Evolutionary conservation across 139 green algal genomes (phyloP).

Genomic region (Closterium sp.): DNA sequence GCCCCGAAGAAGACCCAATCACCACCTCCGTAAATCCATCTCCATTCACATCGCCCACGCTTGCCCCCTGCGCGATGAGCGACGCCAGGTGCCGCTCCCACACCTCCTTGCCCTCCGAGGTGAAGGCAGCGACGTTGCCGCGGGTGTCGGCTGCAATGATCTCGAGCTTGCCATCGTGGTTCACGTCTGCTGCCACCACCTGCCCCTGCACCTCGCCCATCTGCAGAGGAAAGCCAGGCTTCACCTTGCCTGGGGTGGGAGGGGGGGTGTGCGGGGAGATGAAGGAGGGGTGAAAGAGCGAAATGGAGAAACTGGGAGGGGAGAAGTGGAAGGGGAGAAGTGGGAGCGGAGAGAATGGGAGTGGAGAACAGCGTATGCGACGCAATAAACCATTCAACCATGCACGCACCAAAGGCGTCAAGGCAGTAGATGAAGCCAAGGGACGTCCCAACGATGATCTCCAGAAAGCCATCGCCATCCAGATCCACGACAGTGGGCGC

Average conservation of each 20-base stretch:
- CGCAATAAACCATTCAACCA: too few species aligned
- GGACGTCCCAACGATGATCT: constrained; percentile 86
- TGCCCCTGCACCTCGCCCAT: constrained; percentile 94
- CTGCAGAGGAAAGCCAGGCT: constrained; percentile 73
- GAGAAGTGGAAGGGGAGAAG: too few species aligned
- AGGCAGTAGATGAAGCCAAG: constrained; percentile 94
- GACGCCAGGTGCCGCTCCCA: constrained; percentile 86
- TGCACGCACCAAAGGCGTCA: constrained; percentile 57
- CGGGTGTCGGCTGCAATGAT: constrained; percentile 79
- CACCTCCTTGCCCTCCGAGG: constrained; percentile 66
- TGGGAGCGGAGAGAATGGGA: not conserved
- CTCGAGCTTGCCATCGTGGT: constrained; percentile 86
- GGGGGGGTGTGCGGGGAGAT: too few species aligned
- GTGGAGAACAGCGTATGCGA: too few species aligned
- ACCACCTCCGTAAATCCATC: constrained; percentile 58
- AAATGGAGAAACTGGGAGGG: constrained; percentile 85
- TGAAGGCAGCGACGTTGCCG: constrained; percentile 85
- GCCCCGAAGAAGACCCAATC: constrained; percentile 60
- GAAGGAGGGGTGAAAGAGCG: too few species aligned
- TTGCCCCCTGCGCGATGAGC: constrained; percentile 56
- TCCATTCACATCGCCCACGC: constrained; percentile 58
- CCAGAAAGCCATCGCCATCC: constrained; percentile 78
- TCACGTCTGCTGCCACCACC: constrained; percentile 80
- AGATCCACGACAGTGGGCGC: constrained; percentile 84
- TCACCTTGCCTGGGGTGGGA: not conserved